Base-by-base conservation (phyloP, 1,139 yeast genomes). In the Starmera stellimalicola region DNA sequence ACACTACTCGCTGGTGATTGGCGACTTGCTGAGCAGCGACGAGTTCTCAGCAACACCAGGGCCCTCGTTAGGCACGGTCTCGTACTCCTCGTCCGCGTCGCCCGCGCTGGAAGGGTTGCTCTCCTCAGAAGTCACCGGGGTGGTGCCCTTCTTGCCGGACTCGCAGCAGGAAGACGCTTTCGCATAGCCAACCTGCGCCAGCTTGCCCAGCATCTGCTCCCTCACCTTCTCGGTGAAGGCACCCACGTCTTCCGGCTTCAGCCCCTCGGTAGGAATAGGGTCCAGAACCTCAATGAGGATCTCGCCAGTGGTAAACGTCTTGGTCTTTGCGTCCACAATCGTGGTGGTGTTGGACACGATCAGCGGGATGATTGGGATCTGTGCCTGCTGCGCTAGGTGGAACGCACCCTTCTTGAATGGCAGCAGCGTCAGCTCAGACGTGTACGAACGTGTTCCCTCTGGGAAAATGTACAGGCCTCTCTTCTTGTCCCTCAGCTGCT, bases 391-490 rank as follows among this genome's bases (percentile, higher is more conserved):
- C 10, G 99, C 98, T 51, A 91, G 70, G 58, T 91, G 95, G 74
- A 93, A 93, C 0, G 97, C 97, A 33, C 99, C 99, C 55, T 93
- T 93, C 58, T 91, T 91, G 60, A 91, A 84, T 1, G 95, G 94
- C 36, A 84, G 65, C 56, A 93, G 61, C 9, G 69, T 76, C 33
- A 94, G 78, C 29, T 66, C 66, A 18, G 71, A 62, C 12, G 80
- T 58, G 42, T 77, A 82, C 0, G 96, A 84, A 55, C 99, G 73
- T 2, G 98, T 93, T 17, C 99, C 99, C 57, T 88, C 95, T 14
- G 96, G 95, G 66, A 84, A 88, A 61, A 88, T 73, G 65, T 78
- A 88, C 27, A 88, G 67, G 10, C 81, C 84, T 51, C 91, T 66
- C 48, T 76, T 73, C 31, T 74, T 63, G 10, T 56, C 50, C 52